Evolutionary conservation across 2,329 filamentous ascomycete genomes (phyloP), one percentile per base, ranked within the genome.

Genomic region (Stagonosporopsis rhizophila): DNA sequence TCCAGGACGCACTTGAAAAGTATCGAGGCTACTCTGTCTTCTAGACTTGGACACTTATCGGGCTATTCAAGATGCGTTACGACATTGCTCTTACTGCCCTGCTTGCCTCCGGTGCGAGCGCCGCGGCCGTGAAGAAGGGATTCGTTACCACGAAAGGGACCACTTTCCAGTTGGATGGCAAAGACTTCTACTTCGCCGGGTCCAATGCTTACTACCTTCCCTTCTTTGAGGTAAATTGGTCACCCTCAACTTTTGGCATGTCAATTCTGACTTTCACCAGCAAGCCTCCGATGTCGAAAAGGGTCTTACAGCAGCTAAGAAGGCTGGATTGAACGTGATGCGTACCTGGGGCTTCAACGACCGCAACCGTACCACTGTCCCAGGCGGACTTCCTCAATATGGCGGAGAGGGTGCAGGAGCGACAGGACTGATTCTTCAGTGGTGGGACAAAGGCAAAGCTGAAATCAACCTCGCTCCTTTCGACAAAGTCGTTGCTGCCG

Each of bases 261-360:
- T 28, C 2, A 8, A 15, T 19, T 49, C 38, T 20, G 27, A 65
- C 45, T 14, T 20, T 11, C 4, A 37, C 4, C 47, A 83, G 80
- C 78, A 80, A 62, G 75, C 81, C 68, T 69, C 77, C 3, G 81
- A 84, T 61, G 76, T 81, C 41, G 78, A 80, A 32, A 74, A 75
- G 30, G 81, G 81, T 20, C 67, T 83, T 49, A 72, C 62, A 6
- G 81, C 79, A 19, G 81, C 79, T 6, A 79, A 79, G 59, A 73
- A 78, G 5, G 81, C 81, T 8, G 81, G 81, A 2, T 69, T 84
- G 19, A 82, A 78, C 45, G 82, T 85, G 5, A 80, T 85, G 66
- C 80, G 83, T 23, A 85, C 82, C 8, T 85, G 83, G 83, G 82
- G 81, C 15, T 85, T 84, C 76, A 83, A 85, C 63, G 83, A 85